Base-by-base conservation (phyloP, 306 rosid genomes). In the Chamaecrista fasciculata region DNA sequence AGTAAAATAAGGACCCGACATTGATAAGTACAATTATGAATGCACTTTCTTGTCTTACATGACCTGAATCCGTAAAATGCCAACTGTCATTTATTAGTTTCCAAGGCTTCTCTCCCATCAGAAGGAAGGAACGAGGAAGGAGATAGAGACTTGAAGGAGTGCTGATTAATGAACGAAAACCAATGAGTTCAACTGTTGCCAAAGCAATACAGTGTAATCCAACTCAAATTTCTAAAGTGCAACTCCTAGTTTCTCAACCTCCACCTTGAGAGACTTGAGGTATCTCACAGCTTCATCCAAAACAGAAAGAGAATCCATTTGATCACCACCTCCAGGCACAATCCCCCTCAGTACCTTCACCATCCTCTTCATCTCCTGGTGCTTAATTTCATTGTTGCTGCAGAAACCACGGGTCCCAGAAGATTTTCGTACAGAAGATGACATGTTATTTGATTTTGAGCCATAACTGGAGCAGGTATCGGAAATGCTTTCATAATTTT, bases 231-330 rank as follows among this genome's bases (percentile, higher is more conserved):
- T 70, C 75, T 66, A 84, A 16, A 73, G 83, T 67, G 67, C 79
- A 57, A 82, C 78, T 19, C 97, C 97, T 3, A 81, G 85, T 67
- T 83, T 81, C 78, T 88, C 91, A 58, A 90, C 88, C 74, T 93
- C 97, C 28, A 83, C 95, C 75, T 93, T 93, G 47, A 93, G 97
- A 66, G 98, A 85, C 84, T 93, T 90, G 52, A 93, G 88, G 83
- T 93, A 93, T 62, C 80, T 85, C 40, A 90, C 97, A 58, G 98
- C 97, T 83, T 88, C 98, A 29, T 93, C 97, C 12, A 93, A 73
- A 66, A 93, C 94, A 3, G 86, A 59, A 8, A 82, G 86, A 5
- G 90, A 39, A 62, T 83, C 87, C 96, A 88, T 90, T 75, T 86
- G 81, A 50, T 79, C 78, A 40, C 91, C 89, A 53, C 91, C 97